A percentile compares a stretch with the other conserved stretches of the same genome.
Evolutionary conservation across 2,329 filamentous ascomycete species (phyloP).

Genomic region (Exophiala spinifera): DNA sequence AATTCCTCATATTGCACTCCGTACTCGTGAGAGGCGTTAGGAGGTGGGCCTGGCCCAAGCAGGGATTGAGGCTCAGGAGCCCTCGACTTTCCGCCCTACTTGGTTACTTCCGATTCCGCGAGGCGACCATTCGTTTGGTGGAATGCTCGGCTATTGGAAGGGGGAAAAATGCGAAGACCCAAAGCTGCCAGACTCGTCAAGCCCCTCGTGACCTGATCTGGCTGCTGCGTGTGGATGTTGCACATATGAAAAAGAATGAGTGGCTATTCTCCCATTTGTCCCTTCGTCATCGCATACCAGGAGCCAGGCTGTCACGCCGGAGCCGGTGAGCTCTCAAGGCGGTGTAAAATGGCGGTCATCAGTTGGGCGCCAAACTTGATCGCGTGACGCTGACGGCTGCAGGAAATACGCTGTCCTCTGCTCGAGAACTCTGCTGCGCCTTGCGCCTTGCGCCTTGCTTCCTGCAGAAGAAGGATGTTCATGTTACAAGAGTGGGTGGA

Average conservation of each 20-base stretch:
- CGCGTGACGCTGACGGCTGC: background rate
- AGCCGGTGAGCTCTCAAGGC: conserved; percentile 17
- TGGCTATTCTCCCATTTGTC: background rate
- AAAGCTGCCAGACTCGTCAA: background rate
- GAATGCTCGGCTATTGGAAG: background rate
- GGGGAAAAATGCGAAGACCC: background rate
- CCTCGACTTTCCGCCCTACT: conserved; percentile 11
- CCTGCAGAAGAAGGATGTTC: background rate
- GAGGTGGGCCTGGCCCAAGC: background rate
- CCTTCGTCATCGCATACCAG: conserved; percentile 4
- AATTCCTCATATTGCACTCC: conserved; percentile 8
- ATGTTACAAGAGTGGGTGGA: background rate
- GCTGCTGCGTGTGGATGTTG: background rate
- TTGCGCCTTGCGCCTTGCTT: background rate
- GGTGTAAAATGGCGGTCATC: conserved; percentile 22
- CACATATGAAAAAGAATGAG: background rate
- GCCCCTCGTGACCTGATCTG: background rate
- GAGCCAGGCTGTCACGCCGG: background rate
- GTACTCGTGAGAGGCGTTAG: conserved; percentile 11
- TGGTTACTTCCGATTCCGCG: background rate
- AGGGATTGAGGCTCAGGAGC: conserved; percentile 17
- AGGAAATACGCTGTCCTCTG: background rate
- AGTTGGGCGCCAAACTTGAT: conserved; percentile 8
- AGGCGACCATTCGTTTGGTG: background rate
- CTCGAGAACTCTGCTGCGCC: background rate